Percentiles rank a stretch among this genome's conserved stretches.
phyloP scores from a whole-genome alignment of 1,139 yeast species.

The Magnusiomyces ingens region DNA sequence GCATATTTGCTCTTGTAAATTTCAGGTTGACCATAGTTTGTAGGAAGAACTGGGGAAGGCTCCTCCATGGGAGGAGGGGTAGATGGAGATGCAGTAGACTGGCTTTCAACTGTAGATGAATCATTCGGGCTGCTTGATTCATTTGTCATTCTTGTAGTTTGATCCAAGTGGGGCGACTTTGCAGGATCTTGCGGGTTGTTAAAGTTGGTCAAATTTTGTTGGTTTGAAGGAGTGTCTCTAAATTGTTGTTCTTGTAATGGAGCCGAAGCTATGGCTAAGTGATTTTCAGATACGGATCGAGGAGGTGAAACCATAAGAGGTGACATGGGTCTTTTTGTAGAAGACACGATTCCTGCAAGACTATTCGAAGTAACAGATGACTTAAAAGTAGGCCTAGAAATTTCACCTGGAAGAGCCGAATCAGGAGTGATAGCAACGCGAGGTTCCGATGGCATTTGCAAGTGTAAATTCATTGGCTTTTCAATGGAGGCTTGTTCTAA shows the following conservation, averaged over 20 bases:
- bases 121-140: conserved; percentile 2
- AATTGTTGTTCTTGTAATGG: too few relatives aligned
- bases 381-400: conserved; percentile 26
- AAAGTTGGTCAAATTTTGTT: not conserved
- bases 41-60: not conserved
- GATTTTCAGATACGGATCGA: too few relatives aligned
- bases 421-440: conserved; percentile 33
- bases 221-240: not conserved
- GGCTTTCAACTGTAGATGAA: conserved; percentile 2
- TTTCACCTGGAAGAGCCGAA: conserved; percentile 34
- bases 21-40: not conserved
- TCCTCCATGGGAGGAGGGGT: not conserved
- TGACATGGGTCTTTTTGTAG: not conserved
- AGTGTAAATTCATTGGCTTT: conserved; percentile 18
- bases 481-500: not conserved
- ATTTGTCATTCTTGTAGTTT: not conserved
- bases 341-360: conserved; percentile 1
- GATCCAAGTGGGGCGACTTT: conserved; percentile 1
- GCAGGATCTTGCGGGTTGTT: conserved; percentile 1
- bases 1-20: not conserved
- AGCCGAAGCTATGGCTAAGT: too few relatives aligned
- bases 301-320: not conserved
- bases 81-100: not conserved
- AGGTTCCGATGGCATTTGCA: conserved; percentile 31
- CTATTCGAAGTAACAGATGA: conserved; percentile 2